phyloP scores from a whole-genome alignment of 2,329 filamentous ascomycete genomes.

The Monascus ruber region DNA sequence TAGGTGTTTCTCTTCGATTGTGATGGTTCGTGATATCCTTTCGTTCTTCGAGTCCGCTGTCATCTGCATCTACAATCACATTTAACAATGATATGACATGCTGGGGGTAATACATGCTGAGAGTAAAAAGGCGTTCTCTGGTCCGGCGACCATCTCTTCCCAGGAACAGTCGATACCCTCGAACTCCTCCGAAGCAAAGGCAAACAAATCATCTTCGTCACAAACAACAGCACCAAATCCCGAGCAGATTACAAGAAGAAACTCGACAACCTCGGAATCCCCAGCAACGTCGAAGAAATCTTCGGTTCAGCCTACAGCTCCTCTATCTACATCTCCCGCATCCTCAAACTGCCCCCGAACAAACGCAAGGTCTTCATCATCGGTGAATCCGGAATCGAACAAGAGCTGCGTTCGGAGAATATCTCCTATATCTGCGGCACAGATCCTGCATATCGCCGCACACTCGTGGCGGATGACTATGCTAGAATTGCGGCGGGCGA shows the following conservation, averaged over 20 bases:
- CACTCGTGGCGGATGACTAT: conserved; percentile 74
- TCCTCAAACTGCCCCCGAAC: conserved; percentile 63
- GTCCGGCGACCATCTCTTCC: conserved; percentile 86
- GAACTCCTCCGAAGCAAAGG: conserved; percentile 68
- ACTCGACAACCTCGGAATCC: conserved; percentile 69
- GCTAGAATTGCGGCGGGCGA: conserved; percentile 58
- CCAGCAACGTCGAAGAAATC: conserved; percentile 72
- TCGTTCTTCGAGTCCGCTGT: not conserved
- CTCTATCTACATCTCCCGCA: conserved; percentile 88
- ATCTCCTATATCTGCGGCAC: conserved; percentile 78
- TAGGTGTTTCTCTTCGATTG: conserved; percentile 93
- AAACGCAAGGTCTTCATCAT: conserved; percentile 93
- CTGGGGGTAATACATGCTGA: conserved; percentile 3
- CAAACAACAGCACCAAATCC: conserved; percentile 98
- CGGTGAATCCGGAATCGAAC: conserved; percentile 82
- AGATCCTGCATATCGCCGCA: conserved; percentile 63
- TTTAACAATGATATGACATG: no score
- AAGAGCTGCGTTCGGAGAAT: conserved; percentile 70
- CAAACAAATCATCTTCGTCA: conserved; percentile 90
- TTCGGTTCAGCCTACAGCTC: conserved; percentile 94
- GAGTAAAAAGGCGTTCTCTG: conserved; percentile 67
- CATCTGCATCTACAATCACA: no score
- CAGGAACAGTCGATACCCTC: conserved; percentile 73
- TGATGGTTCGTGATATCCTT: conserved; percentile 56
- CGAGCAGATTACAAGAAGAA: conserved; percentile 88